These are phyloP conservation scores for Candida loeiensis DNA, from an alignment of 805 yeast species.

Conservation along the genomic window DNA sequence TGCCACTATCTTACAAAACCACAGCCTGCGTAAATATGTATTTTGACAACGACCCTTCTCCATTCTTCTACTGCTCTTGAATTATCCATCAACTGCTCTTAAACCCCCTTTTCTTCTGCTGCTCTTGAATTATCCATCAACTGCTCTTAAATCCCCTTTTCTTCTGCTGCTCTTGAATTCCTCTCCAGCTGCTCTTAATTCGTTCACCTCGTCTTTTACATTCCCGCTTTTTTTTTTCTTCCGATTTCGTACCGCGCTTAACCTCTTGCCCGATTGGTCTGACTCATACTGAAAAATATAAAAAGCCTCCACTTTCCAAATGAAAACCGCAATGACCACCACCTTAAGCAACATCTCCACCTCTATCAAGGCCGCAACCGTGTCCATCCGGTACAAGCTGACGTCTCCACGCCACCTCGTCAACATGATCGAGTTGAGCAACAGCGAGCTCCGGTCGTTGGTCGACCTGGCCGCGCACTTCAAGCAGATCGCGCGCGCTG, in stretches of 20 bases:
- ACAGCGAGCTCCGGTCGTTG: conserved; percentile 65
- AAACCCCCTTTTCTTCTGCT: too few relatives aligned
- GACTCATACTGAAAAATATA: conserved; percentile 7
- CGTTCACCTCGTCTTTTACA: neutral
- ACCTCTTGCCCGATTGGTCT: conserved; percentile 13
- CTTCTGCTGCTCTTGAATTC: too few relatives aligned
- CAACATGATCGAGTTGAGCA: conserved; percentile 73
- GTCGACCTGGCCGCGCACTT: conserved; percentile 70
- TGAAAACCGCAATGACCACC: conserved; percentile 5
- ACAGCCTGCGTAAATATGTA: too few relatives aligned
- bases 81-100: too few relatives aligned
- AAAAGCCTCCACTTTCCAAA: conserved; percentile 2
- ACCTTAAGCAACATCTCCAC: neutral
- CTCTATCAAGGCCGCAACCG: neutral
- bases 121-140: too few relatives aligned
- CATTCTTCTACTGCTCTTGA: too few relatives aligned
- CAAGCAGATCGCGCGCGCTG: conserved; percentile 59
- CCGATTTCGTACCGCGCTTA: conserved; percentile 16
- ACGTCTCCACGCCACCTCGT: conserved; percentile 61
- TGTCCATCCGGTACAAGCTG: neutral
- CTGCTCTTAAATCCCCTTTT: too few relatives aligned
- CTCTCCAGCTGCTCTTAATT: too few relatives aligned
- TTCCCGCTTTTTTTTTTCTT: neutral
- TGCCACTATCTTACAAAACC: too few relatives aligned
- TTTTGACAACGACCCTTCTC: too few relatives aligned